Conservation (phyloP, 768 basidiomycete species). For the Baorangia bicolor region DNA sequence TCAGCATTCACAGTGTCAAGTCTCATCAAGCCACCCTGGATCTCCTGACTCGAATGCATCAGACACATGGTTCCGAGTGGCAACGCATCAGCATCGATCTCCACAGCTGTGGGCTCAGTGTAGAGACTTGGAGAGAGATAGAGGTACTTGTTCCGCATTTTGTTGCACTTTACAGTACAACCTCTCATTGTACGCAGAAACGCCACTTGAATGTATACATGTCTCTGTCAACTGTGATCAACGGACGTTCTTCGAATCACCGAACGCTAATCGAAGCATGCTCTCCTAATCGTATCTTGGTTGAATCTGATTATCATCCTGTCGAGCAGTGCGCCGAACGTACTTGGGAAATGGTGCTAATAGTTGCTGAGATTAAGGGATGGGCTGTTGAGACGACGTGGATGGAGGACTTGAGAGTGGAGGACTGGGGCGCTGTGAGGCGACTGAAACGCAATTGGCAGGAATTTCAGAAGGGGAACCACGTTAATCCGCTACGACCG, state of each 20-base stretch:
- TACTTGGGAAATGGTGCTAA: constrained; percentile 76
- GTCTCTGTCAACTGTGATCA: constrained; percentile 86
- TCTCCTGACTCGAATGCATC: constrained; percentile 57
- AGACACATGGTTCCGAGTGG: constrained; percentile 59
- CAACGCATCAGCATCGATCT: constrained; percentile 76
- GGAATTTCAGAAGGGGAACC: constrained; percentile 52
- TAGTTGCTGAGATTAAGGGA: constrained; percentile 70
- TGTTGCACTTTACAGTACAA: neutral
- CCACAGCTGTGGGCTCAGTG: constrained; percentile 86
- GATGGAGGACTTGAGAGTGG: constrained; percentile 35
- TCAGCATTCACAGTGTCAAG: constrained; percentile 89
- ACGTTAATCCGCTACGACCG: constrained; percentile 19
- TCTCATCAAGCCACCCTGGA: constrained; percentile 66
- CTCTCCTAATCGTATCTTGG: constrained; percentile 66
- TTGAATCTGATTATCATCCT: constrained; percentile 83
- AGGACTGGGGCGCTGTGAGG: constrained; percentile 62
- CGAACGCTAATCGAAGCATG: constrained; percentile 63
- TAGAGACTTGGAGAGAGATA: constrained; percentile 69
- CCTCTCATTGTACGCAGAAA: constrained; percentile 44
- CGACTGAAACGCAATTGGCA: constrained; percentile 73
- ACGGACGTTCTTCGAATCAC: constrained; percentile 66
- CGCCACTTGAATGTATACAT: constrained; percentile 76
- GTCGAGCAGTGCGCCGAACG: constrained; percentile 53
- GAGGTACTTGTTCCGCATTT: constrained; percentile 50
- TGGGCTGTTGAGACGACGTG: constrained; percentile 73